These are phyloP conservation scores for Cetradonia linearis DNA, from an alignment of 495 filamentous ascomycete species.

Conservation along the genomic window DNA sequence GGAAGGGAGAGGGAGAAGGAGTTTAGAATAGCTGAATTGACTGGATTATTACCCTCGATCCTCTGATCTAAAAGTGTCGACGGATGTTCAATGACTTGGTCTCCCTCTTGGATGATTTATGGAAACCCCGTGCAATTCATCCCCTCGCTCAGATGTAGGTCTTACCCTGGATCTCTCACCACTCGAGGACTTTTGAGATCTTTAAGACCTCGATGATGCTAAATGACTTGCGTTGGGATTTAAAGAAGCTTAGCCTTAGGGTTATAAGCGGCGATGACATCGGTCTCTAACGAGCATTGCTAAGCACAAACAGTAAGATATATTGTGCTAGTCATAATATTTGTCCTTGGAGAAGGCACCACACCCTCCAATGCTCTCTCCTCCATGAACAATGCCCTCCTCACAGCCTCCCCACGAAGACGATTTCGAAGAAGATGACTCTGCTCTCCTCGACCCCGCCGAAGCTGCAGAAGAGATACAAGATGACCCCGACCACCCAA, in stretches of 20 bases:
- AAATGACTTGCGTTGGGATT: no score
- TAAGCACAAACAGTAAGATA: conserved; percentile 16
- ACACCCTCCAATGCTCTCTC: neutral
- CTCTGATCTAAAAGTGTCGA: neutral
- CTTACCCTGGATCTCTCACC: no score
- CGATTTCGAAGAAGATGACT: conserved; percentile 41
- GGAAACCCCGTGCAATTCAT: no score
- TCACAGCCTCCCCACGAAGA: conserved; percentile 37
- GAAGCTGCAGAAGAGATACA: conserved; percentile 63
- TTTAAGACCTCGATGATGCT: no score
- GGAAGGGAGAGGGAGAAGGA: neutral
- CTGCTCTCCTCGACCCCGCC: conserved; percentile 52
- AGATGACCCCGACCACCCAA: conserved; percentile 49
- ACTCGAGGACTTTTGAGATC: no score
- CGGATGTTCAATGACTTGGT: neutral
- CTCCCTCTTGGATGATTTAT: neutral
- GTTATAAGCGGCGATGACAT: conserved; percentile 8
- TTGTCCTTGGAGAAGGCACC: neutral
- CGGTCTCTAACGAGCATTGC: conserved; percentile 9
- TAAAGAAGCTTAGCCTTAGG: neutral
- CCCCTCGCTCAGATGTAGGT: no score
- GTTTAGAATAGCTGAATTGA: neutral
- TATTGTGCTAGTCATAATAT: neutral
- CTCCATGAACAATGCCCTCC: conserved; percentile 45
- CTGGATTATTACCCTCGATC: neutral